A percentile compares a stretch with the other conserved stretches of the same genome.
Conservation (phyloP, 768 basidiomycete species). For the Lyophyllum semitale region DNA sequence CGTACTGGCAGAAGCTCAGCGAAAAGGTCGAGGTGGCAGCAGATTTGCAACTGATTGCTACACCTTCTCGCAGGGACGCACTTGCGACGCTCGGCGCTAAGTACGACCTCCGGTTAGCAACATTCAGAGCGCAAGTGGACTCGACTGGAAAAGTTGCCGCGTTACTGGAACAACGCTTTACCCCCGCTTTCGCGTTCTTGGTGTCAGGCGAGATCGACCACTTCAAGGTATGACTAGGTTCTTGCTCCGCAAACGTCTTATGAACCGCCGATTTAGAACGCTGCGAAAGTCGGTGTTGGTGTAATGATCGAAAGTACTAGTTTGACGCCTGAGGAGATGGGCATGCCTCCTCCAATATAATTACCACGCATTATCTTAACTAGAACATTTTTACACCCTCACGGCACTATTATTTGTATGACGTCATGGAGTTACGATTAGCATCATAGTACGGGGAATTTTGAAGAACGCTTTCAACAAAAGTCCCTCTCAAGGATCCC, state of each 20-base stretch:
- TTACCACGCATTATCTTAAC: constrained; percentile 21
- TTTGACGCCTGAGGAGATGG: constrained; percentile 85
- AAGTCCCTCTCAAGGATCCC: too few relatives aligned
- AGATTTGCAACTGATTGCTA: constrained; percentile 82
- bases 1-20: constrained; percentile 95
- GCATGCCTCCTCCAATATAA: constrained; percentile 55
- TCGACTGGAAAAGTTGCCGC: constrained; percentile 95
- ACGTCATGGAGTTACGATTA: too few relatives aligned
- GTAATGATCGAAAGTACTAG: constrained; percentile 94
- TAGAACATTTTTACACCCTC: not conserved
- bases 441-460: too few relatives aligned
- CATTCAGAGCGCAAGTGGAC: constrained; percentile 93
- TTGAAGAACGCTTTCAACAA: too few relatives aligned
- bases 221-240: constrained; percentile 71
- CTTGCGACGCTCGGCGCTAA: constrained; percentile 93
- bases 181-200: constrained; percentile 92
- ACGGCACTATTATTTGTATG: not conserved
- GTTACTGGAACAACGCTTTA: constrained; percentile 92
- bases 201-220: constrained; percentile 98
- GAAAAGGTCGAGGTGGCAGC: constrained; percentile 98
- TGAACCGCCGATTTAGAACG: constrained; percentile 54
- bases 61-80: constrained; percentile 83
- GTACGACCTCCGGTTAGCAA: constrained; percentile 92
- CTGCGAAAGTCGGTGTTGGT: constrained; percentile 93
- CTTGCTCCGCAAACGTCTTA: constrained; percentile 3